phyloP scores from a whole-genome alignment of 2,329 filamentous ascomycete genomes.

The Phaeosphaeriaceae sp. region DNA sequence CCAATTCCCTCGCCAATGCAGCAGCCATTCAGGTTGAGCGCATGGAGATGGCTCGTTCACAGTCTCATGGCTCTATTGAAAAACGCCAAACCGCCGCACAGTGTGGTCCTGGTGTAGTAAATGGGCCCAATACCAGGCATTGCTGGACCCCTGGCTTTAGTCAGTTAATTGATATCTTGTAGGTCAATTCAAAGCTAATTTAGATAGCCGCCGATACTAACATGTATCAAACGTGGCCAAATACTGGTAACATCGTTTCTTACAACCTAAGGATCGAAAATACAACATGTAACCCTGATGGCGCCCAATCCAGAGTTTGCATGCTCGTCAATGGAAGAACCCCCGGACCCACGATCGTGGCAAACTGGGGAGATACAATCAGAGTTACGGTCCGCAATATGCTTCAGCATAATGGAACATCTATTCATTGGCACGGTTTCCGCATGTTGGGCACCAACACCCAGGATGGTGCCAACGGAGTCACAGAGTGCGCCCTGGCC shows the following conservation, averaged over 20 bases:
- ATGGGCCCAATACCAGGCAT: slow-evolving; percentile 45
- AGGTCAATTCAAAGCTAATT: neutral
- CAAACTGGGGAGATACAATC: slow-evolving; percentile 49
- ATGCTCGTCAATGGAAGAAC: slow-evolving; percentile 57
- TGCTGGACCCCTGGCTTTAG: slow-evolving; percentile 50
- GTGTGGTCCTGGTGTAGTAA: slow-evolving; percentile 34
- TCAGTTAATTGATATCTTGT: neutral
- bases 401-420: slow-evolving; percentile 63
- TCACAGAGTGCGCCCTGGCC: slow-evolving; percentile 53
- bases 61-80: slow-evolving; percentile 14
- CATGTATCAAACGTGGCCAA: slow-evolving; percentile 49
- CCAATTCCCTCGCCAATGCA: slow-evolving; percentile 15
- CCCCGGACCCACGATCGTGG: slow-evolving; percentile 67
- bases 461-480: slow-evolving; percentile 60
- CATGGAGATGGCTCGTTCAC: slow-evolving; percentile 13
- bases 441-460: slow-evolving; percentile 61
- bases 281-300: slow-evolving; percentile 51
- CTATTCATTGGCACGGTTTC: slow-evolving; percentile 69
- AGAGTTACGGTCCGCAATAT: slow-evolving; percentile 59
- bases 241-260: slow-evolving; percentile 38
- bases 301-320: slow-evolving; percentile 41
- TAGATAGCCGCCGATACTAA: slow-evolving; percentile 47
- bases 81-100: slow-evolving; percentile 21
- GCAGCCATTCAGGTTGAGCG: slow-evolving; percentile 26
- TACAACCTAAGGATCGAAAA: slow-evolving; percentile 51